Conservation (phyloP, 164 flowering plant genomes). For the Kingdonia uniflora region DNA sequence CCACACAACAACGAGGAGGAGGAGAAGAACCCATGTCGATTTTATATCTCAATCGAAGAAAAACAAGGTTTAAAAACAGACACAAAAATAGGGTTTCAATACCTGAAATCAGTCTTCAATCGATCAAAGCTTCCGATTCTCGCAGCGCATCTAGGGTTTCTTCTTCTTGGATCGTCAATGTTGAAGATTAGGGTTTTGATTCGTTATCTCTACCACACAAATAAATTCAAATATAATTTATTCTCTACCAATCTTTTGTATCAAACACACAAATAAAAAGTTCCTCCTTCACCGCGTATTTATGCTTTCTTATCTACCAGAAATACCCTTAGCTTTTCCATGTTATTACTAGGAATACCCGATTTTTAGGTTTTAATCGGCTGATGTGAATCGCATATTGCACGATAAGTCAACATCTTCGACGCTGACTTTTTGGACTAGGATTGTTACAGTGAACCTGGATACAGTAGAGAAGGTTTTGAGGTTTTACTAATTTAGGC, state of each 20-base stretch:
- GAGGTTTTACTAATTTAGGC: no score
- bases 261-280: not conserved
- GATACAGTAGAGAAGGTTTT: no score
- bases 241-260: not conserved
- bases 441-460: no score
- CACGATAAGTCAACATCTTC: constrained; percentile 8
- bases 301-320: constrained; percentile 7
- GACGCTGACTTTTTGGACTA: not conserved
- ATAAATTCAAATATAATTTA: not conserved
- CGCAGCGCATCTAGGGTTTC: not conserved
- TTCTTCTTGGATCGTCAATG: constrained; percentile 3
- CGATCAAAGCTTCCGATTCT: constrained; percentile 1
- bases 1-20: no score
- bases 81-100: constrained; percentile 12
- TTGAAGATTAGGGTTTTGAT: not conserved
- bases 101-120: constrained; percentile 10
- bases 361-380: no score
- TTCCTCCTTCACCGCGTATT: constrained; percentile 15
- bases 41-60: no score
- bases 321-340: constrained; percentile 1
- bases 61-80: no score
- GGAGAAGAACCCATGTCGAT: no score
- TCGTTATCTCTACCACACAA: constrained; percentile 2
- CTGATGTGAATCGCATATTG: no score
- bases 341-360: no score